A percentile compares a stretch with the other conserved stretches of the same genome.
These are phyloP conservation scores for Chaetomium olivaceum DNA, from an alignment of 2,329 filamentous ascomycete genomes.

Conservation along the genomic window DNA sequence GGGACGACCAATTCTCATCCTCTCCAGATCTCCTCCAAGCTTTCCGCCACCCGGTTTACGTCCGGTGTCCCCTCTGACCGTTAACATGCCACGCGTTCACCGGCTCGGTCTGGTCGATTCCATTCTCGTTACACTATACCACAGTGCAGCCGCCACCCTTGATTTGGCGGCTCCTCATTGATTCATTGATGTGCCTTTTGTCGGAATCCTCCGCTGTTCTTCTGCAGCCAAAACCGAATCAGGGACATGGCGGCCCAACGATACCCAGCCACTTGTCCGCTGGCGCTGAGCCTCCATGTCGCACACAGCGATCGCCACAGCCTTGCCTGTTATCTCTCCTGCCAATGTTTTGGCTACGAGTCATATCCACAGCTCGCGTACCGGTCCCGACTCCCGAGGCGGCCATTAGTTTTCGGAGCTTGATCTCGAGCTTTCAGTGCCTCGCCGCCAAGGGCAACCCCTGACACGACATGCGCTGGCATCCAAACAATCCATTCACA, in stretches of 20 bases:
- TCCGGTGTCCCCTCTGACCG: not conserved
- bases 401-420: not conserved
- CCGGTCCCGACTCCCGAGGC: not conserved
- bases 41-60: not conserved
- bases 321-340: not conserved
- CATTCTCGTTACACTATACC: not conserved
- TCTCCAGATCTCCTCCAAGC: too few species aligned
- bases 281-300: not conserved
- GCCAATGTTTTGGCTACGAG: not conserved
- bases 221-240: not conserved
- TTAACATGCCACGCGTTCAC: not conserved
- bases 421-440: not conserved
- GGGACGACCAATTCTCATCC: not conserved
- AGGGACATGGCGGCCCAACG: not conserved
- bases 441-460: constrained; percentile 1
- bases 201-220: not conserved
- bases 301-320: not conserved
- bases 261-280: constrained; percentile 1
- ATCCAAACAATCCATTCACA: not conserved
- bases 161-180: constrained; percentile 2
- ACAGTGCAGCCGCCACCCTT: constrained; percentile 6
- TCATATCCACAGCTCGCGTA: not conserved
- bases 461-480: constrained; percentile 1
- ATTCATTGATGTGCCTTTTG: not conserved
- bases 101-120: not conserved